Percentiles rank a stretch among this genome's conserved stretches.
These are phyloP conservation scores for Pelargonium australe DNA, from an alignment of 441 rosid species.

Conservation along the genomic window DNA sequence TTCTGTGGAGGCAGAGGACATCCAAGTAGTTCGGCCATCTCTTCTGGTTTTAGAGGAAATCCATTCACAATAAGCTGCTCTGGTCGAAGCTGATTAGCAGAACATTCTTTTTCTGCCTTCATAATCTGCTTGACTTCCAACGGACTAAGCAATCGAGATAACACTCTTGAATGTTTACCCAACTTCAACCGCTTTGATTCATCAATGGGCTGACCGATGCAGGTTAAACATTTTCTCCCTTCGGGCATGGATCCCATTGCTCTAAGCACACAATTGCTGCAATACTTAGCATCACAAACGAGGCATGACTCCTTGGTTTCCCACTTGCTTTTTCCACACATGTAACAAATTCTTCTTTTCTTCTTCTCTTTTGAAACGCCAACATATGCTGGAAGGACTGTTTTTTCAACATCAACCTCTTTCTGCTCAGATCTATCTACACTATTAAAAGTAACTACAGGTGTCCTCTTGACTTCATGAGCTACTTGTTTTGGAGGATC, in stretches of 20 bases:
- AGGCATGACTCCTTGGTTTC: slow-evolving; percentile 85
- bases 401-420: slow-evolving; percentile 45
- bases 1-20: slow-evolving; percentile 75
- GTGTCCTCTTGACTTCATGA: slow-evolving; percentile 45
- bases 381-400: slow-evolving; percentile 44
- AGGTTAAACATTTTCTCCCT: slow-evolving; percentile 92
- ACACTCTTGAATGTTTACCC: slow-evolving; percentile 73
- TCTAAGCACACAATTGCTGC: slow-evolving; percentile 89
- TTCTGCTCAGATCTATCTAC: slow-evolving; percentile 47
- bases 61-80: slow-evolving; percentile 93
- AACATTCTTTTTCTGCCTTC: slow-evolving; percentile 95
- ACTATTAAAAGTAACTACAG: slow-evolving; percentile 76
- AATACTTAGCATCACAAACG: slow-evolving; percentile 88
- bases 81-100: slow-evolving; percentile 93
- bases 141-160: slow-evolving; percentile 81
- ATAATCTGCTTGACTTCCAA: slow-evolving; percentile 94
- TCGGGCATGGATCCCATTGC: slow-evolving; percentile 99
- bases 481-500: slow-evolving; percentile 34
- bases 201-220: slow-evolving; percentile 77
- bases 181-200: slow-evolving; percentile 72
- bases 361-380: slow-evolving; percentile 58
- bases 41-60: slow-evolving; percentile 72
- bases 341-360: slow-evolving; percentile 52
- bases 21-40: slow-evolving; percentile 81
- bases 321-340: slow-evolving; percentile 92